Percentiles rank a stretch among this genome's conserved stretches.
Evolutionary conservation across 2,329 filamentous ascomycete species (phyloP).

Genomic region (Fusarium chlamydosporum): DNA sequence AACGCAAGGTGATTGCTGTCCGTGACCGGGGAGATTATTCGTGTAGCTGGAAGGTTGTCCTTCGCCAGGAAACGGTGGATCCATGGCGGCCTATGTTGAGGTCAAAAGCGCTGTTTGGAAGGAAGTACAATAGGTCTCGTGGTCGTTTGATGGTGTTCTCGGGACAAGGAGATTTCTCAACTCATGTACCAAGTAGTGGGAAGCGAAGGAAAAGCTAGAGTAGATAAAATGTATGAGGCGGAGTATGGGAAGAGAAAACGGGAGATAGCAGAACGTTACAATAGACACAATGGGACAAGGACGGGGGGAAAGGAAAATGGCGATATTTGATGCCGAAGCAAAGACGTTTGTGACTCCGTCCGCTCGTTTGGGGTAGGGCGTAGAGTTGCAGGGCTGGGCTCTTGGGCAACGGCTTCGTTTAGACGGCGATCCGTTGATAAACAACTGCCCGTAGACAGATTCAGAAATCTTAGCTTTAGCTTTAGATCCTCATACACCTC

Average conservation of each 20-base stretch:
- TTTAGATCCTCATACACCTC: slow-evolving; percentile 35
- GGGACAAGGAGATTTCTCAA: slow-evolving; percentile 37
- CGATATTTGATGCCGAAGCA: slow-evolving; percentile 49
- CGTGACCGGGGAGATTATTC: slow-evolving; percentile 47
- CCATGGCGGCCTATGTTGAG: slow-evolving; percentile 46
- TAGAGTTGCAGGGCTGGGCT: slow-evolving; percentile 37
- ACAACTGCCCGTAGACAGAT: slow-evolving; percentile 43
- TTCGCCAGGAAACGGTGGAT: slow-evolving; percentile 50
- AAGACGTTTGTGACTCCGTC: slow-evolving; percentile 47
- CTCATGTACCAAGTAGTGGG: slow-evolving; percentile 38
- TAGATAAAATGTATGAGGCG: slow-evolving; percentile 32
- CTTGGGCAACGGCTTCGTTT: slow-evolving; percentile 42
- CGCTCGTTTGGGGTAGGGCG: slow-evolving; percentile 45
- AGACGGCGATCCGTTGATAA: slow-evolving; percentile 45
- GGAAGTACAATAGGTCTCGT: slow-evolving; percentile 47
- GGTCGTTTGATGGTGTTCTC: slow-evolving; percentile 38
- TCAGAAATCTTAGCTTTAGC: slow-evolving; percentile 38
- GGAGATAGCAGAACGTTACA: slow-evolving; percentile 47
- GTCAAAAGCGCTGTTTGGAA: slow-evolving; percentile 32
- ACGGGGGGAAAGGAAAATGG: slow-evolving; percentile 41
- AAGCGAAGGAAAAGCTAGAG: slow-evolving; percentile 28
- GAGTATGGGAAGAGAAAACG: slow-evolving; percentile 31
- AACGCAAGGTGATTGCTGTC: slow-evolving; percentile 51
- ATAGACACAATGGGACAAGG: slow-evolving; percentile 50
- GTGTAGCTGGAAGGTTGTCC: slow-evolving; percentile 54